Conservation (phyloP, 345 rosid genomes). For the Salix viminalis region DNA sequence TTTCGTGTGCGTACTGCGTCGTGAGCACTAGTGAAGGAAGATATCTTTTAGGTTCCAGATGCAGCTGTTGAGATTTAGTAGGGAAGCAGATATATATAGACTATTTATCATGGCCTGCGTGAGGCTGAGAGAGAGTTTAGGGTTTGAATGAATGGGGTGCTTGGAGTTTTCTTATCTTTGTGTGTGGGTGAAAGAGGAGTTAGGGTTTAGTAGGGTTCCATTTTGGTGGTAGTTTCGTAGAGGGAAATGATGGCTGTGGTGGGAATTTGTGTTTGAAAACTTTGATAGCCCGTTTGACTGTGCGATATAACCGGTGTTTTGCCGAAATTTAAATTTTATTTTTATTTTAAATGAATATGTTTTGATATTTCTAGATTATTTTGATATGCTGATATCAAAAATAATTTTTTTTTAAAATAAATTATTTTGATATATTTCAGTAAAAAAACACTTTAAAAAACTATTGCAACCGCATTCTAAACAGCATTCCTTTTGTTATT, state of each 20-base stretch:
- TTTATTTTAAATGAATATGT: too few relatives aligned
- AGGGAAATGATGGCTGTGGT: background rate
- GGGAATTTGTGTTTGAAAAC: background rate
- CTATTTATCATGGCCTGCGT: background rate
- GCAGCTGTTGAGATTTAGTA: background rate
- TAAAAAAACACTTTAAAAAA: too few relatives aligned
- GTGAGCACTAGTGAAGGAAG: background rate
- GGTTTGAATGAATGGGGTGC: background rate
- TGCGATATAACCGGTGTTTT: too few relatives aligned
- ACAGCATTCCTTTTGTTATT: background rate
- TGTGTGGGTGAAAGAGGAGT: background rate
- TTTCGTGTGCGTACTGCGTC: background rate
- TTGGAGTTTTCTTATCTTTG: background rate
- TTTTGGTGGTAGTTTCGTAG: background rate
- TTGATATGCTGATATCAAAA: too few relatives aligned
- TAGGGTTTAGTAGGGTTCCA: constrained; percentile 11
- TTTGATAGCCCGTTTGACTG: too few relatives aligned
- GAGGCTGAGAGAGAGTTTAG: background rate
- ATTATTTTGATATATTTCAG: too few relatives aligned
- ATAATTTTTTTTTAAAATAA: too few relatives aligned
- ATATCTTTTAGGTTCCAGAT: background rate
- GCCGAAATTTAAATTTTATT: too few relatives aligned
- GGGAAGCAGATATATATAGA: background rate
- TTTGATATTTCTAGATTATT: too few relatives aligned
- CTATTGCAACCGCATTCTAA: rapidly evolving